Conservation (phyloP, 2,329 filamentous ascomycete species). For the Chaetomiaceae sp. region DNA sequence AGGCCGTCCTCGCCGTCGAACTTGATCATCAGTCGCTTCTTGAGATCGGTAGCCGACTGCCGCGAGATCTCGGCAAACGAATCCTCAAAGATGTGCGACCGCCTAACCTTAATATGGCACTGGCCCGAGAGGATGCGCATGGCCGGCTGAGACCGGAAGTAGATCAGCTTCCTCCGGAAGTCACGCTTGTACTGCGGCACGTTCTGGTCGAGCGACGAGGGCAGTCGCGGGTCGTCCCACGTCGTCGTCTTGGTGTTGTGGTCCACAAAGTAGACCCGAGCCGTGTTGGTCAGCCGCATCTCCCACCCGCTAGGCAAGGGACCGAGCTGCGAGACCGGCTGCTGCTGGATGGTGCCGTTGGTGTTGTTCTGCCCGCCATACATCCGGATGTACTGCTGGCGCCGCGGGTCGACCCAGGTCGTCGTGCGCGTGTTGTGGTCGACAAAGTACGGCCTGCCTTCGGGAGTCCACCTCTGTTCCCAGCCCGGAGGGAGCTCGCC, state of each 20-base stretch:
- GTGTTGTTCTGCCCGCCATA: conserved; percentile 83
- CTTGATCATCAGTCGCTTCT: conserved; percentile 99
- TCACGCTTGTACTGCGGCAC: conserved; percentile 99
- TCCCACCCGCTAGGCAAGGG: conserved; percentile 97
- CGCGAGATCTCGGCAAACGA: conserved; percentile 98
- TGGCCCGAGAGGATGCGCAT: conserved; percentile 93
- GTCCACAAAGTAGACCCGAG: conserved; percentile 96
- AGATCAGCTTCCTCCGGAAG: conserved; percentile 95
- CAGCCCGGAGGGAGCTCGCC: conserved; percentile 93
- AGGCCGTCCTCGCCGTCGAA: conserved; percentile 98
- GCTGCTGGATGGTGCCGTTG: conserved; percentile 87
- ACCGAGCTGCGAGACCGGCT: conserved; percentile 93
- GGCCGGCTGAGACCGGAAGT: conserved; percentile 96
- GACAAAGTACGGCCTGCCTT: conserved; percentile 93
- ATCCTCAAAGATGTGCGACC: conserved; percentile 97
- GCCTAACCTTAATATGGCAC: conserved; percentile 95
- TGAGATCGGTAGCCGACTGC: conserved; percentile 89
- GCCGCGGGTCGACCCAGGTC: conserved; percentile 95
- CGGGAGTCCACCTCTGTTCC: conserved; percentile 94
- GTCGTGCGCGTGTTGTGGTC: conserved; percentile 98
- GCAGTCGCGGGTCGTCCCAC: conserved; percentile 94
- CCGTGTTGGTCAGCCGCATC: conserved; percentile 98
- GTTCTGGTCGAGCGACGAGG: conserved; percentile 94
- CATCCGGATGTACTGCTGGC: conserved; percentile 98
- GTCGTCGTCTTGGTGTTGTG: conserved; percentile 99